Evolutionary conservation across 441 rosid genomes (phyloP), one percentile per base, ranked within the genome.

Genomic region (Erodium texanum): DNA sequence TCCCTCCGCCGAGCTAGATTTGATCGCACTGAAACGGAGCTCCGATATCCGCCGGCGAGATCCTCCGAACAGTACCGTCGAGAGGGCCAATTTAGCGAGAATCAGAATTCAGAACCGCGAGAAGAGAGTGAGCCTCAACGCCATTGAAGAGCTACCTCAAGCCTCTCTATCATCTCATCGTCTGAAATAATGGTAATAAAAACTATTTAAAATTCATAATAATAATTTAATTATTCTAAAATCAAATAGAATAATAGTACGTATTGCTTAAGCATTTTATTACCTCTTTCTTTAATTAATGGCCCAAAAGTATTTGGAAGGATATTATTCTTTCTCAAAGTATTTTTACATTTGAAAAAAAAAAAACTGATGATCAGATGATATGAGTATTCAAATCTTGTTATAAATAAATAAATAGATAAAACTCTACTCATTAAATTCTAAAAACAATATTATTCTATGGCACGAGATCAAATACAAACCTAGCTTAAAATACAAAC

Each of bases 1-100:
- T 52, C 59, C 59, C 59, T 52, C 59, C 23, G 20, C 59, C 59
- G 59, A 52, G 58, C 58, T 54, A 8, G 61, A 54, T 7, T 52
- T 7, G 22, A 52, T 52, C 59, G 59, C 59, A 22, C 22, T 52
- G 10, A 52, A 52, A 0, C 59, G 23, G 59, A 52, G 23, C 59
- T 52, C 59, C 11, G 59, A 52, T 52, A 0, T 0, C 4, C 59
- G 5, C 23, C 59, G 59, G 59, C 59, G 59, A 52, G 59, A 52
- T 52, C 22, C 59, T 52, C 59, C 59, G 59, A 52, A 1, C 22
- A 52, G 59, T 18, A 16, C 1, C 59, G 59, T 52, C 20, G 59
- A 16, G 22, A 5, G 23, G 18, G 1, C 23, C 9, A 10, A n/a
- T n/a, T n/a, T 3, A n/a, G 3, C 7, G 20, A 52, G 58, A 52